Conservation (phyloP, 1,284 basidiomycete genomes). For the Ustilago tritici region DNA sequence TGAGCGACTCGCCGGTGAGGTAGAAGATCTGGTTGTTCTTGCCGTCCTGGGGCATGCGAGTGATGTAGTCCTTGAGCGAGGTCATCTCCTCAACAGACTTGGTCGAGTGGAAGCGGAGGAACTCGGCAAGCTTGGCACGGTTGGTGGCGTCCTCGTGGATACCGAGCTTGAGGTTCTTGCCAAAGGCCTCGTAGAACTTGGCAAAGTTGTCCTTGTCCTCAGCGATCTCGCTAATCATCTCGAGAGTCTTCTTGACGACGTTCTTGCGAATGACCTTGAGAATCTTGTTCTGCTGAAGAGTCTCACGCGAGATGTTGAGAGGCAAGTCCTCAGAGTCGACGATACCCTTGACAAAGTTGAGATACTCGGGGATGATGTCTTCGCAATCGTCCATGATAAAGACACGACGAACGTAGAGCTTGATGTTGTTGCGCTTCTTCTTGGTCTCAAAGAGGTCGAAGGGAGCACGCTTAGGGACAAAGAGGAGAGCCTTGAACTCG, state of each 20-base stretch:
- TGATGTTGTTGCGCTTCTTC: conserved; percentile 99
- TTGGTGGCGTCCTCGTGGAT: conserved; percentile 99
- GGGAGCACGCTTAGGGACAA: conserved; percentile 81
- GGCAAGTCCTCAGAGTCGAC: conserved; percentile 99
- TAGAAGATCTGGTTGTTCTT: conserved; percentile 94
- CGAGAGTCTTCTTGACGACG: conserved; percentile 96
- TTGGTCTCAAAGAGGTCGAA: conserved; percentile 99
- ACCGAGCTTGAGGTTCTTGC: conserved; percentile 78
- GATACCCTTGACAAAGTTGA: conserved; percentile 95
- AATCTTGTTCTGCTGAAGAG: conserved; percentile 99
- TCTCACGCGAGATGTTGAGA: conserved; percentile 99
- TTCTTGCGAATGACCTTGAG: conserved; percentile 93
- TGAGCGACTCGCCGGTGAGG: conserved; percentile 96
- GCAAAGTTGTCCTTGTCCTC: conserved; percentile 99
- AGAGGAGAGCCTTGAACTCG: conserved; percentile 98
- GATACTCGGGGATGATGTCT: conserved; percentile 99
- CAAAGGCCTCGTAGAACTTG: conserved; percentile 93
- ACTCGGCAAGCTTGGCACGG: conserved; percentile 98
- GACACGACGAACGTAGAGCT: conserved; percentile 99
- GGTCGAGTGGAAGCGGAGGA: conserved; percentile 98
- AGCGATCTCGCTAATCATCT: conserved; percentile 93
- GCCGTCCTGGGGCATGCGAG: conserved; percentile 98
- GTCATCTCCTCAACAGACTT: conserved; percentile 92
- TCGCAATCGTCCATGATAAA: conserved; percentile 99
- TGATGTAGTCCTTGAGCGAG: conserved; percentile 99